A percentile compares a stretch with the other conserved stretches of the same genome.
These are phyloP conservation scores for Amaranthus palmeri DNA, from an alignment of 148 eudicot genomes.

Conservation along the genomic window DNA sequence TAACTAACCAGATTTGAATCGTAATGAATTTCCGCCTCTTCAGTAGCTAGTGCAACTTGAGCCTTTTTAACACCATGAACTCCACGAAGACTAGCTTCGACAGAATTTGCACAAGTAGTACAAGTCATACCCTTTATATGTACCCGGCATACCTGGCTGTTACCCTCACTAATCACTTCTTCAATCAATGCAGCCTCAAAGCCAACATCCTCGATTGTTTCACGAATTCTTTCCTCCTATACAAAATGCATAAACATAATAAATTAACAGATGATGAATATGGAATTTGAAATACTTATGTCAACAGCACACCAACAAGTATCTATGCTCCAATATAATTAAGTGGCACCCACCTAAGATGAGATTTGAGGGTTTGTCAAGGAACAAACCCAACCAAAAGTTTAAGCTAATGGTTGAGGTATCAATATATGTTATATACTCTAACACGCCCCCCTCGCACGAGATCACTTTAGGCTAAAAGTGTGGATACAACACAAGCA, in stretches of 20 bases:
- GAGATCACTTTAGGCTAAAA: no score
- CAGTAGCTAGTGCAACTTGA: conserved; percentile 79
- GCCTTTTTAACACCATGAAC: conserved; percentile 66
- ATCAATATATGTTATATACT: no score
- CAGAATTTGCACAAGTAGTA: conserved; percentile 73
- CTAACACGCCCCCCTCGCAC: no score
- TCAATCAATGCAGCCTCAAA: conserved; percentile 57
- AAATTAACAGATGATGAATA: neutral
- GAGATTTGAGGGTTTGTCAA: neutral
- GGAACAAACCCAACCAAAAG: no score
- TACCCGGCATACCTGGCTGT: conserved; percentile 53
- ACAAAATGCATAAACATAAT: neutral
- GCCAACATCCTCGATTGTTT: conserved; percentile 53
- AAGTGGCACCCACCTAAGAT: neutral
- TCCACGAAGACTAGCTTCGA: conserved; percentile 52
- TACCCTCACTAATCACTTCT: conserved; percentile 45
- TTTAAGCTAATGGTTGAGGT: no score
- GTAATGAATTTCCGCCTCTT: conserved; percentile 72
- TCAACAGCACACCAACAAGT: neutral
- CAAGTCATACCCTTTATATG: conserved; percentile 81
- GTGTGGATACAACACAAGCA: no score
- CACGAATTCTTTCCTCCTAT: conserved; percentile 45
- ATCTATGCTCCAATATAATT: neutral
- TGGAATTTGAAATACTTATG: neutral
- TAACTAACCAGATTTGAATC: conserved; percentile 55